Base-by-base conservation (phyloP, 352 stramenopile species). In the Globisporangium echinulatum region DNA sequence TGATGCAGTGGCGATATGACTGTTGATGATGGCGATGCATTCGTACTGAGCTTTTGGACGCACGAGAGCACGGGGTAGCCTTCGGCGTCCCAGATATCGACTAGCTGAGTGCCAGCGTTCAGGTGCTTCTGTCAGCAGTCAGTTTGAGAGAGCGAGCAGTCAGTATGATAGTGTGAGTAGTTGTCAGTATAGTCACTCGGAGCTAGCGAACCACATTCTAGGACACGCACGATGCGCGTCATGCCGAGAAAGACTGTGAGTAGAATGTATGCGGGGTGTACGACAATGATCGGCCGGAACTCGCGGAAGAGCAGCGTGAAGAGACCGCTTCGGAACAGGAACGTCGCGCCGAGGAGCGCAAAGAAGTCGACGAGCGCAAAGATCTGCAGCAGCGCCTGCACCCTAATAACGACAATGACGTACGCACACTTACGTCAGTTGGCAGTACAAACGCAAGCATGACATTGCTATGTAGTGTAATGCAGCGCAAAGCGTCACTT, bases 251-350 rank as follows among this genome's bases (percentile, higher is more conserved):
- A 49, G n/a, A 81, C 67, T 6, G 81, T 87, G 8, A 74, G 52
- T 1, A 71, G 46, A 25, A 86, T 85, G 56, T 90, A 90, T 5
- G 71, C 49, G 10, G 66, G 68, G 2, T 85, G 75, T 3, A 81
- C 62, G 11, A 74, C 67, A 15, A 90, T 48, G 39, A 82, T 63
- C 1, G 59, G 36, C 0, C 75, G 76, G 49, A 90, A 90, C 36
- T 88, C 70, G 5, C 49, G 56, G 60, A 77, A 87, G 14, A 90
- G 60, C 40, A 90, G 61, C 40, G 64, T 64, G 51, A 88, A 87
- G 33, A 90, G 71, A 0, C 81, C 78, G 46, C 77, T 90, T 33
- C 75, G 78, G 63, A 90, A 90, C 56, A 88, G 71, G 62, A 88
- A 88, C 9, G 81, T 90, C 11, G 68, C 70, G 2, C 76, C 77